Percentiles rank a stretch among this genome's conserved stretches.
Conservation (phyloP, 768 basidiomycete genomes). For the Pulveroboletus sp. region DNA sequence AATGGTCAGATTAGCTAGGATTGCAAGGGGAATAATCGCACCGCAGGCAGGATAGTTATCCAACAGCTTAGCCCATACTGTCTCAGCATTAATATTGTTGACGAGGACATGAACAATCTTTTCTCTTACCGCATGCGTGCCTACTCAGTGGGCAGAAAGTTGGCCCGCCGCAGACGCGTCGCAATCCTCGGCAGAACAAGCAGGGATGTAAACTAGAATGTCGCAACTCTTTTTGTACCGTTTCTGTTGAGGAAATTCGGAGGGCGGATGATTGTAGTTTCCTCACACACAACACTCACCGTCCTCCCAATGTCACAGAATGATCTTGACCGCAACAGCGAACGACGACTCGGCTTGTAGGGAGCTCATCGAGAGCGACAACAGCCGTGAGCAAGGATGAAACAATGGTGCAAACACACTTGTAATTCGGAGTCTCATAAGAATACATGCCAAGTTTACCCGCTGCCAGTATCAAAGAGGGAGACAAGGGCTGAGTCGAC, state of each 20-base stretch:
- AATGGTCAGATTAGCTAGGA: background rate
- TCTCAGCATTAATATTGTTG: slow-evolving; percentile 66
- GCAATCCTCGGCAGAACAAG: slow-evolving; percentile 53
- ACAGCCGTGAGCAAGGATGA: background rate
- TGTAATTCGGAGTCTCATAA: slow-evolving; percentile 6
- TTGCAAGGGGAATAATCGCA: slow-evolving; percentile 10
- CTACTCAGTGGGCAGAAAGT: slow-evolving; percentile 51
- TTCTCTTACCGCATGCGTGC: slow-evolving; percentile 48
- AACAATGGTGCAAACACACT: background rate
- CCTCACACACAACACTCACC: slow-evolving; percentile 32
- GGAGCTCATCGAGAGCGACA: slow-evolving; percentile 31
- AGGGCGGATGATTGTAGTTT: slow-evolving; percentile 7
- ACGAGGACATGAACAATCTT: slow-evolving; percentile 54
- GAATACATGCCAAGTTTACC: slow-evolving; percentile 6
- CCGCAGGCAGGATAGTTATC: slow-evolving; percentile 55
- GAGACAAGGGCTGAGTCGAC: slow-evolving; percentile 7
- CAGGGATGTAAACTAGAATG: slow-evolving; percentile 56
- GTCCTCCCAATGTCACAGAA: slow-evolving; percentile 69
- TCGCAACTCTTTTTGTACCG: slow-evolving; percentile 44
- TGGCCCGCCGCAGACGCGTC: slow-evolving; percentile 48
- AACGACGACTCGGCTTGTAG: slow-evolving; percentile 41
- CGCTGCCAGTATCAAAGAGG: slow-evolving; percentile 6
- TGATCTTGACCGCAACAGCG: slow-evolving; percentile 49
- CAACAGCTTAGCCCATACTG: slow-evolving; percentile 50
- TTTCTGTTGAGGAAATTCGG: slow-evolving; percentile 63